Percentiles rank a stretch among this genome's conserved stretches.
Conservation (phyloP, 2,329 filamentous ascomycete species). For the Epichloe coenophiala region DNA sequence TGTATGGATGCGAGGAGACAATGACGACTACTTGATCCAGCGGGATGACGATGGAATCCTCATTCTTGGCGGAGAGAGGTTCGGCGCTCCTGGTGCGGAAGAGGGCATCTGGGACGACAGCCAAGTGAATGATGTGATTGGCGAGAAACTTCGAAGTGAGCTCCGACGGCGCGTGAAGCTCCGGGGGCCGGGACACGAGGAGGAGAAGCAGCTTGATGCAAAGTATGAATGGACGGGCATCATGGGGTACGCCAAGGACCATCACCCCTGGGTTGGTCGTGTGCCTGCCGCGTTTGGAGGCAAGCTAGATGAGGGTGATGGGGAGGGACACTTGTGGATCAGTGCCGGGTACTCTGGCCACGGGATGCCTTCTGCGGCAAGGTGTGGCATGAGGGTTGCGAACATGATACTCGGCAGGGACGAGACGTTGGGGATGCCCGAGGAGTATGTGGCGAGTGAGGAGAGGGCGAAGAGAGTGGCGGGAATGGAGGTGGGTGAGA, state of each 20-base stretch:
- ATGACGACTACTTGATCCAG: slow-evolving; percentile 63
- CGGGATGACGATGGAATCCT: slow-evolving; percentile 44
- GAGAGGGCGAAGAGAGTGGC: slow-evolving; percentile 15
- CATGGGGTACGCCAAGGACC: slow-evolving; percentile 62
- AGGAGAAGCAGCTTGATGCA: slow-evolving; percentile 32
- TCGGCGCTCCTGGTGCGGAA: slow-evolving; percentile 31
- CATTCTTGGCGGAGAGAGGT: slow-evolving; percentile 58
- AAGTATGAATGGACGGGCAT: slow-evolving; percentile 65
- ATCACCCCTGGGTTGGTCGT: slow-evolving; percentile 55
- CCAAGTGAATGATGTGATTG: slow-evolving; percentile 40
- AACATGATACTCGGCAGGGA: slow-evolving; percentile 38
- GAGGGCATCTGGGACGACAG: slow-evolving; percentile 47
- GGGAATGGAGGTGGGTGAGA: slow-evolving; percentile 9
- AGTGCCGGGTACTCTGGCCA: slow-evolving; percentile 59
- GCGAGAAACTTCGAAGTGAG: slow-evolving; percentile 38
- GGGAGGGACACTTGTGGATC: slow-evolving; percentile 36
- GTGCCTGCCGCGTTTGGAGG: slow-evolving; percentile 41
- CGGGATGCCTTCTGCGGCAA: slow-evolving; percentile 61
- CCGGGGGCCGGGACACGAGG: slow-evolving; percentile 16
- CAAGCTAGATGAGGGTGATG: slow-evolving; percentile 23
- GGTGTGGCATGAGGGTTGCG: slow-evolving; percentile 51
- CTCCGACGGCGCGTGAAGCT: slow-evolving; percentile 30
- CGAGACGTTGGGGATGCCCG: slow-evolving; percentile 28
- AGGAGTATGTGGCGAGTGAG: slow-evolving; percentile 25
- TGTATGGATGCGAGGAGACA: slow-evolving; percentile 38